Base-by-base conservation (phyloP, 2,329 filamentous ascomycete genomes). In the Penicillium sp. region DNA sequence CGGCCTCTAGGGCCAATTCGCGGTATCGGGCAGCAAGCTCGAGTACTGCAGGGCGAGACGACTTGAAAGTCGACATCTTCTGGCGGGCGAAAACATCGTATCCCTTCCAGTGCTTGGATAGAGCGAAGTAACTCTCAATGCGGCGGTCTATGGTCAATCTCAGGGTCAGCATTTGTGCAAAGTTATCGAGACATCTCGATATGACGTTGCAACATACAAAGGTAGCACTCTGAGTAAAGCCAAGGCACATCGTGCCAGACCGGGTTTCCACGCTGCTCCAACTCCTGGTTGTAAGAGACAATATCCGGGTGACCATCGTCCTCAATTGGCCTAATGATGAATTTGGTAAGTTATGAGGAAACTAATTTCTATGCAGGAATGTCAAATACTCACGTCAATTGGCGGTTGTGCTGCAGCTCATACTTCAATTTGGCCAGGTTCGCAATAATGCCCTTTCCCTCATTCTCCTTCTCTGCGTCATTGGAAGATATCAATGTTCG, bases 171-270 rank as follows among this genome's bases (percentile, higher is more conserved):
- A 45, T n/a, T 21, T 14, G 22, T 45, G 11, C 19, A 14, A 24
- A 10, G 13, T 48, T 24, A 5, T 22, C 21, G 21, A 19, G 19
- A 7, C 0, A 10, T 11, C 13, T 4, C 3, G 4, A 8, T 29
- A 21, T 14, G 22, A 14, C 1, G 26, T 16, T 21, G 29, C 10
- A 27, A 66, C 74, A 49, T 67, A 78, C 75, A 98, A 57, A 99
- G 83, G 74, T 98, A 98, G 80, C 95, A 98, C 79, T 99, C 95
- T 26, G 89, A 81, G 75, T 86, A 99, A 1, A 99, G 83, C 95
- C 95, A 99, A 6, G 92, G 84, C 5, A 89, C 86, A 61, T 89
- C 83, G 71, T 93, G 89, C 95, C 95, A 99, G 47, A 84, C 87
- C 0, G 90, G 86, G 47, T 83, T 84, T 44, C 88, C 90, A 21